A percentile compares a stretch with the other conserved stretches of the same genome.
Evolutionary conservation across 768 basidiomycete genomes (phyloP).

Genomic region (Artomyces pyxidatus): DNA sequence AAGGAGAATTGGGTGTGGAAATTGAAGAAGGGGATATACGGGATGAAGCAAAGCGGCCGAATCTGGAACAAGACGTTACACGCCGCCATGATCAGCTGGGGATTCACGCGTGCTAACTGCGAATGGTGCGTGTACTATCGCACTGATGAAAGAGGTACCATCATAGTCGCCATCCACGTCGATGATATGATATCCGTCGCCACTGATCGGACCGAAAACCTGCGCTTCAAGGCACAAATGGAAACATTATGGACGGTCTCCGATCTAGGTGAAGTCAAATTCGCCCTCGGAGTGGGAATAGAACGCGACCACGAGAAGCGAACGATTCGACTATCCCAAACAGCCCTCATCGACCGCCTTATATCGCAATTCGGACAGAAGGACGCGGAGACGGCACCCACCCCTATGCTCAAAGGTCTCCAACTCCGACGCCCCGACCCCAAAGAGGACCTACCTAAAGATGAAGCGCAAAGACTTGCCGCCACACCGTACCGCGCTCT

Average conservation of each 20-base stretch:
- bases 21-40: conserved; percentile 24
- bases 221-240: neutral
- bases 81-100: neutral
- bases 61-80: conserved; percentile 26
- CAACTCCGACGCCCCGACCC: neutral
- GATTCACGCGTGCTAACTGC: neutral
- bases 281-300: neutral
- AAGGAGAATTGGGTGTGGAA: neutral
- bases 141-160: neutral
- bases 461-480: too few relatives aligned
- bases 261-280: neutral
- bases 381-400: neutral
- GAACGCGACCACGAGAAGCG: neutral
- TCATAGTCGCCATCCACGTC: neutral
- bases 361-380: neutral
- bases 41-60: conserved; percentile 28
- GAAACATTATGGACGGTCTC: neutral
- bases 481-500: neutral
- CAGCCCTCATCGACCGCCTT: neutral
- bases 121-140: neutral
- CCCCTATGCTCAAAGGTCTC: neutral
- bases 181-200: neutral
- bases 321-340: neutral
- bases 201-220: too few relatives aligned
- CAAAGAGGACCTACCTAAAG: neutral